These are phyloP conservation scores for Megacollybia platyphylla DNA, from an alignment of 1,284 basidiomycete species.

Conservation along the genomic window DNA sequence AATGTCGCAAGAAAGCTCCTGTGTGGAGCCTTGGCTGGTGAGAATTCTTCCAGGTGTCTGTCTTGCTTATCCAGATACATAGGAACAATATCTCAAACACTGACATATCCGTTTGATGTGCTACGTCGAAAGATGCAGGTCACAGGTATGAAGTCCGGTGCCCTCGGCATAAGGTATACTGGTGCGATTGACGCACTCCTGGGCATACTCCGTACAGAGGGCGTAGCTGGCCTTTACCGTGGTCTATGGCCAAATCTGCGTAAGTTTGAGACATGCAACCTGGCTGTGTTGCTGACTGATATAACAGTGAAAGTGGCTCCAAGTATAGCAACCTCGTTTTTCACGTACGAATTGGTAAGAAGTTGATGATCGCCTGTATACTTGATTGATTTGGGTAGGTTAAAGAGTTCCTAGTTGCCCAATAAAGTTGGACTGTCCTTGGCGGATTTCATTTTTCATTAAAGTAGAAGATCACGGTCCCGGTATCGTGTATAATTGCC, in stretches of 20 bases:
- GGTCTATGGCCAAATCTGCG: conserved; percentile 88
- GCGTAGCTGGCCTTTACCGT: conserved; percentile 66
- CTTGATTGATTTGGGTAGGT: conserved; percentile 11
- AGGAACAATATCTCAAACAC: conserved; percentile 81
- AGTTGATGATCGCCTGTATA: neutral
- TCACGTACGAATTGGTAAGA: conserved; percentile 62
- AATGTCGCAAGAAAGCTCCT: conserved; percentile 49
- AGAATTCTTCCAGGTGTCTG: conserved; percentile 11
- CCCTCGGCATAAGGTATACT: conserved; percentile 54
- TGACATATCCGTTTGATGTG: conserved; percentile 96
- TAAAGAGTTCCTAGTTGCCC: conserved; percentile 15
- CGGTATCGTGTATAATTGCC: no score
- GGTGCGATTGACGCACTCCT: conserved; percentile 71
- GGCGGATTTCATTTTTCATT: no score
- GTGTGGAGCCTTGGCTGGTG: conserved; percentile 71
- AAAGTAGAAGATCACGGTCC: no score
- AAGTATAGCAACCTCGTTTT: conserved; percentile 83
- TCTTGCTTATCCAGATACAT: conserved; percentile 4
- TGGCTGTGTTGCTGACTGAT: conserved; percentile 7
- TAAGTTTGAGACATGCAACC: conserved; percentile 28
- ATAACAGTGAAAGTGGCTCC: conserved; percentile 75
- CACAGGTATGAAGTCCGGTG: conserved; percentile 64
- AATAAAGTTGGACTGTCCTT: conserved; percentile 8
- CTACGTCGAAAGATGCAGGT: conserved; percentile 93
- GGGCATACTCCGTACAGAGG: conserved; percentile 65